Base-by-base conservation (phyloP, 805 yeast genomes). In the Scheffersomyces coipomensis region DNA sequence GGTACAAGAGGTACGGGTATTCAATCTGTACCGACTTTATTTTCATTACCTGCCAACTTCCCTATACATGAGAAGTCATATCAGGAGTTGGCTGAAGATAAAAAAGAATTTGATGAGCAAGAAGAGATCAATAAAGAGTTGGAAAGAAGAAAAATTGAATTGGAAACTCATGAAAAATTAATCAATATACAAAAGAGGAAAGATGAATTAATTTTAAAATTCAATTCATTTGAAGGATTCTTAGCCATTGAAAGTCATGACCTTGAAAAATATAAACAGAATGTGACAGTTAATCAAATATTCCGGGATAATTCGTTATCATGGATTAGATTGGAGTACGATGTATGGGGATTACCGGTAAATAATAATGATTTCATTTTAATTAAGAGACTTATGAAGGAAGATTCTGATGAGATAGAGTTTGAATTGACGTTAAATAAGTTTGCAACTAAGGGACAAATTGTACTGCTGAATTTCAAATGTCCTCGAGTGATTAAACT, bases 1-100 rank as follows among this genome's bases (percentile, higher is more conserved):
- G 85, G 81, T 9, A 72, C 82, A 0, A 67, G 45, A 16, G 66
- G 64, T n/a, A 64, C 68, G 0, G 84, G 84, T 3, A 65, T 83
- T 3, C 71, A 70, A 11, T 72, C 83, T 1, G 69, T 73, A 1
- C 86, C 88, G 0, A 71, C 77, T 0, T 58, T 84, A 11, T 64
- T 71, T 26, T 52, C 56, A 1, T 45, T 64, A 12, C 68, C 69
- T 1, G 42, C 47, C 0, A 50, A 44, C 22, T 49, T 44, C 37
- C 37, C 39, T 17, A 44, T 64, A 7, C 55, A 66, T 17, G 66
- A 61, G 3, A 49, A 57, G 10, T 55, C 70, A 0, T 33, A 62
- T 30, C 49, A 54, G 9, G 68, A 70, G 11, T 51, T 70, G 39
- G 50, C 56, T 6, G 45, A 51, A 30, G 50, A 48, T 17, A 46